Conservation (phyloP, 1,139 yeast species). For the Meyerozyma athensensis region DNA sequence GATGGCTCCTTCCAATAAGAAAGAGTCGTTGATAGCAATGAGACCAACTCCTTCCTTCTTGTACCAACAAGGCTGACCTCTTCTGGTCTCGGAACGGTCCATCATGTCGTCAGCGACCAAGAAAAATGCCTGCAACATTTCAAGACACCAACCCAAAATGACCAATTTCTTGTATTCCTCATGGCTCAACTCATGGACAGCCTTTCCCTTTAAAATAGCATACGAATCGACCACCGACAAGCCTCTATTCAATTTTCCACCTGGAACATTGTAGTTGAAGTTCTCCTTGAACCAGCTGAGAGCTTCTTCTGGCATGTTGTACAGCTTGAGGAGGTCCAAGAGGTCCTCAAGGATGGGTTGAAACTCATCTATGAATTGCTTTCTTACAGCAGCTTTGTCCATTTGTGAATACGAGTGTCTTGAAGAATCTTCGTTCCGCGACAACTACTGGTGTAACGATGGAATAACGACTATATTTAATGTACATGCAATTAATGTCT, state of each 20-base stretch:
- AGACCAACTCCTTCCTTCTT: conserved; percentile 73
- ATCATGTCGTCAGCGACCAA: conserved; percentile 98
- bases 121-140: conserved; percentile 92
- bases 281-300: conserved; percentile 76
- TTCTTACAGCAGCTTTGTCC: conserved; percentile 41
- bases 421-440: neutral
- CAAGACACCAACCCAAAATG: conserved; percentile 93
- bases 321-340: conserved; percentile 52
- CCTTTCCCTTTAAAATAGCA: conserved; percentile 65
- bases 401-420: conserved; percentile 9
- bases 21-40: conserved; percentile 95
- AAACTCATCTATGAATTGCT: conserved; percentile 68
- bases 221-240: conserved; percentile 92
- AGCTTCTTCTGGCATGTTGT: conserved; percentile 86
- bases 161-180: conserved; percentile 83
- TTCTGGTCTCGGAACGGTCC: conserved; percentile 95
- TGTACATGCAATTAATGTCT: conserved; percentile 11
- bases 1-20: conserved; percentile 94
- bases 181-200: conserved; percentile 54
- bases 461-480: neutral
- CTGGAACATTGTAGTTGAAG: conserved; percentile 85
- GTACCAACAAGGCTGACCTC: conserved; percentile 99
- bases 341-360: conserved; percentile 78
- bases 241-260: conserved; percentile 97
- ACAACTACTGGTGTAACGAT: neutral